A percentile compares a stretch with the other conserved stretches of the same genome.
phyloP scores from a whole-genome alignment of 2,329 filamentous ascomycete genomes.

The Penicillium sp. region DNA sequence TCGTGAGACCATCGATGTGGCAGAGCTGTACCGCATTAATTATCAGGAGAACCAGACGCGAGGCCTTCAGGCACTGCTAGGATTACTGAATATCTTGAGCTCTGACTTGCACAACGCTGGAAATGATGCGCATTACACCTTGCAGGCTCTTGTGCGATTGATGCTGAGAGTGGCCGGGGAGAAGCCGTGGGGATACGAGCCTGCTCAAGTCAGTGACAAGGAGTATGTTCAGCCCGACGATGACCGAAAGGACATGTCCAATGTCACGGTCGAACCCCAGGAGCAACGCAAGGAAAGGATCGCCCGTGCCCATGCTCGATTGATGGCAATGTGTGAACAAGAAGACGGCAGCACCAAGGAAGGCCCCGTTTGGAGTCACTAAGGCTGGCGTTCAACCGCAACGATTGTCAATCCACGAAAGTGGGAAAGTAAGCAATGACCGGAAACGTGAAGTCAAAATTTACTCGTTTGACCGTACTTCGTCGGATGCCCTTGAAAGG shows the following conservation, averaged over 20 bases:
- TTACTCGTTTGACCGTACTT: background rate
- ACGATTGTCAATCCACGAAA: background rate
- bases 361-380: background rate
- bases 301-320: background rate
- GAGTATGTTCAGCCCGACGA: background rate
- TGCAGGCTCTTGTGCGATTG: constrained; percentile 63
- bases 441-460: background rate
- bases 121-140: constrained; percentile 74
- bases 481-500: background rate
- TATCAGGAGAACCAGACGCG: constrained; percentile 46
- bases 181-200: background rate
- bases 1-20: constrained; percentile 63
- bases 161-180: constrained; percentile 6
- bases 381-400: background rate
- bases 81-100: constrained; percentile 53
- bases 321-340: background rate
- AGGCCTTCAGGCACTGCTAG: constrained; percentile 54
- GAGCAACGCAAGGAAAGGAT: background rate
- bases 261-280: background rate
- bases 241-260: background rate
- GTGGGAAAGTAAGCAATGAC: background rate
- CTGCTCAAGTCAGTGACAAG: background rate
- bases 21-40: constrained; percentile 58
- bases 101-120: constrained; percentile 73
- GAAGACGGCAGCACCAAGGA: background rate